Evolutionary conservation across 208 protist genomes (phyloP), one percentile per base, ranked within the genome.

Genomic region (Leishmania arabica): DNA sequence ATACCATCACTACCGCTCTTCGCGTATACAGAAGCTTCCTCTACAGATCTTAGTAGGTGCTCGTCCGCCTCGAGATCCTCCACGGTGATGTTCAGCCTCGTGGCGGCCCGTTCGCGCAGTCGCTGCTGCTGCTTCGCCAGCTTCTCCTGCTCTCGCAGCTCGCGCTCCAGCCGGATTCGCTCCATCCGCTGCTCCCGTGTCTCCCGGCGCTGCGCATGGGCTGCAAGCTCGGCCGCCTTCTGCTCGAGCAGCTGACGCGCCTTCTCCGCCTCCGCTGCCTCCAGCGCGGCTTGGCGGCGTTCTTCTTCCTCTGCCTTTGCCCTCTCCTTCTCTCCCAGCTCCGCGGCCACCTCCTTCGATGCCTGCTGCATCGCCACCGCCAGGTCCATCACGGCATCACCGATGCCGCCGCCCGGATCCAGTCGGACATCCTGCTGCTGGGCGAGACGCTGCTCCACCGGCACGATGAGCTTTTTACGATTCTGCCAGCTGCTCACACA

Each of bases 401-500:
- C 87, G 31, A 96, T 89, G 51, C 81, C 84, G 51, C 72, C 62
- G 40, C 79, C 81, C 45, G 58, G 37, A 51, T 84, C 73, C 2
- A 62, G 21, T 17, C 83, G 84, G 27, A 69, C 81, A n/a, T 90
- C 85, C 40, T 84, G 78, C 79, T 92, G 88, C 74, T 95, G 91
- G 21, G 89, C 89, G 1, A 95, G 77, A 21, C 91, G 90, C 84
- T 95, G 86, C 79, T 95, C 90, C n/a, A 97, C 83, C 2, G 93
- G 88, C 19, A 97, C 88, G 65, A 97, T 85, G 5, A 95, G 76
- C 54, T 95, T 95, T 75, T 95, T 94, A 75, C 92, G 92, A 72
- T 97, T 97, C 58, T 88, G 90, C 93, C 93, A 95, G 85, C 87
- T 92, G 76, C 87, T 90, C 56, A 95, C 87, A 45, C 87, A 90